Conservation (phyloP, 2,329 filamentous ascomycete genomes). For the Zasmidium cellare region DNA sequence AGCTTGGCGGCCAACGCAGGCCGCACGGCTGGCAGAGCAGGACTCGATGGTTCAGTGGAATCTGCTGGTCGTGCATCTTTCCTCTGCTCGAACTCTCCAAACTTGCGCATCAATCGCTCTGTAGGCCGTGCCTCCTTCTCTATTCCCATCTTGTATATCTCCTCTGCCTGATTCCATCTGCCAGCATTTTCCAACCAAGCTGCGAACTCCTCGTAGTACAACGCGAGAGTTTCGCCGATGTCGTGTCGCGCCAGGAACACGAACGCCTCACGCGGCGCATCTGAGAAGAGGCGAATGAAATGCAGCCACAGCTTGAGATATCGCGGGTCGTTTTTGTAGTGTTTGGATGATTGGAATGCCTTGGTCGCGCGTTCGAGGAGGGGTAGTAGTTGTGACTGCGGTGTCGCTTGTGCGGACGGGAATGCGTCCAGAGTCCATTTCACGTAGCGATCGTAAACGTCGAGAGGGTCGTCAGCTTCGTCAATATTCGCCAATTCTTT, state of each 20-base stretch:
- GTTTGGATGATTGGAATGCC: conserved; percentile 75
- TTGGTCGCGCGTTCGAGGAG: conserved; percentile 92
- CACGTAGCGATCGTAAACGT: conserved; percentile 94
- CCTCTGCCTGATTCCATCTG: conserved; percentile 87
- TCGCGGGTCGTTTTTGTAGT: conserved; percentile 93
- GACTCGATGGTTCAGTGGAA: conserved; percentile 71
- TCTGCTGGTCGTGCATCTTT: conserved; percentile 66
- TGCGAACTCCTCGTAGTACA: conserved; percentile 97
- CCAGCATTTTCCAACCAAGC: conserved; percentile 84
- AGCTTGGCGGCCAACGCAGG: conserved; percentile 82
- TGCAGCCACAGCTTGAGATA: conserved; percentile 93
- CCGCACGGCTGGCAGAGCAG: conserved; percentile 79
- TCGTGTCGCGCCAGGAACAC: conserved; percentile 85
- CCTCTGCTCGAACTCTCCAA: conserved; percentile 84
- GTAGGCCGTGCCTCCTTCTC: conserved; percentile 82
- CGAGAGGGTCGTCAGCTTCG: conserved; percentile 92
- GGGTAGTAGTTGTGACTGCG: conserved; percentile 84
- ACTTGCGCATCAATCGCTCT: conserved; percentile 82
- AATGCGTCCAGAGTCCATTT: conserved; percentile 96
- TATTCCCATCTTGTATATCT: conserved; percentile 88
- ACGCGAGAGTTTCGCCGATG: conserved; percentile 81
- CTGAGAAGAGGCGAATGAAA: conserved; percentile 90
- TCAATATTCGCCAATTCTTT: conserved; percentile 73
- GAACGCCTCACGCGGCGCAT: conserved; percentile 89
- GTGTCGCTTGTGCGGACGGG: conserved; percentile 86